Evolutionary conservation across 2,329 filamentous ascomycete species (phyloP).

Genomic region (Aspergillus transmontanensis): DNA sequence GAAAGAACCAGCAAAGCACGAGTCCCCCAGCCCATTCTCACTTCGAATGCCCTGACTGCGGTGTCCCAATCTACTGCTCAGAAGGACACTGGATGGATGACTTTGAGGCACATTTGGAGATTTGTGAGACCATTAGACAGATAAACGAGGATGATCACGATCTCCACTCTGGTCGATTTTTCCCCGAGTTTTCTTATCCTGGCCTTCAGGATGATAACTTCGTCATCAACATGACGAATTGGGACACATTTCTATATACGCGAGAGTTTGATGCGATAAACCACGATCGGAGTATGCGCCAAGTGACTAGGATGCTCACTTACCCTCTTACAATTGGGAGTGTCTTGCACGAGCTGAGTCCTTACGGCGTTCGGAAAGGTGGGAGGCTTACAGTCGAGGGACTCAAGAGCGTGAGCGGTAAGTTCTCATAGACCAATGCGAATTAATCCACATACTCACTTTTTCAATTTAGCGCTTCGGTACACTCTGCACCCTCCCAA

Average conservation of each 20-base stretch:
- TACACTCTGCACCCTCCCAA: conserved; percentile 91
- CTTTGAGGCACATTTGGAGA: conserved; percentile 87
- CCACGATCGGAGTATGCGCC: conserved; percentile 84
- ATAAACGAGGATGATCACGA: conserved; percentile 99
- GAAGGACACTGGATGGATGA: conserved; percentile 96
- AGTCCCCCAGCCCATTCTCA: conserved; percentile 77
- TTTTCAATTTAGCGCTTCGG: conserved; percentile 66
- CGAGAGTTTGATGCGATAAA: conserved; percentile 90
- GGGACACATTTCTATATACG: conserved; percentile 96
- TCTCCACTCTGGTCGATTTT: conserved; percentile 83
- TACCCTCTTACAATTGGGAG: conserved; percentile 92
- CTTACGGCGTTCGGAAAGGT: conserved; percentile 76
- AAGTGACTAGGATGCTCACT: conserved; percentile 88
- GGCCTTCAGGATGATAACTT: conserved; percentile 89
- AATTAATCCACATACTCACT: conserved; percentile 1
- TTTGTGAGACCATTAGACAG: conserved; percentile 87
- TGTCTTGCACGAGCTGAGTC: conserved; percentile 90
- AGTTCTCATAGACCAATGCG: conserved; percentile 33
- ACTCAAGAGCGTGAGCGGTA: conserved; percentile 89
- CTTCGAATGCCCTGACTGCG: conserved; percentile 96
- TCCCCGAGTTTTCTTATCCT: conserved; percentile 91
- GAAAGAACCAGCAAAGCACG: conserved; percentile 48
- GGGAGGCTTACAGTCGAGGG: conserved; percentile 83
- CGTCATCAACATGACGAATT: conserved; percentile 95
- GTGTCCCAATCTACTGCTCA: conserved; percentile 88